phyloP scores from a whole-genome alignment of 306 rosid species.

The Prunus fruticosa region DNA sequence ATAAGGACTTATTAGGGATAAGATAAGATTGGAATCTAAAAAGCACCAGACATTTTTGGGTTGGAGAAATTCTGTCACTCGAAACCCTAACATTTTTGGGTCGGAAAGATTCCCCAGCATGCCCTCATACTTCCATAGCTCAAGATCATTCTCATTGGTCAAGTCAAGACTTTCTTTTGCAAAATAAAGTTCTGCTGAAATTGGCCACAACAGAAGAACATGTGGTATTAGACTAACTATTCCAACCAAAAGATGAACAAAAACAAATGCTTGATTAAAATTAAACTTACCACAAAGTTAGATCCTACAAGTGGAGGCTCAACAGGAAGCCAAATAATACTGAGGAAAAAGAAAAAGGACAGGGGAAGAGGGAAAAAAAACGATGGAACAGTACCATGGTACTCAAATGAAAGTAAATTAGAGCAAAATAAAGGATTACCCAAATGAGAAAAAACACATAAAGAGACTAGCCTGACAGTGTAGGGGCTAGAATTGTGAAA shows the following conservation, averaged over 20 bases:
- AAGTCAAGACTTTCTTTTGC: not conserved
- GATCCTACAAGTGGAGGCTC: not conserved
- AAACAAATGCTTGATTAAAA: not conserved
- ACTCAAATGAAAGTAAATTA: not conserved
- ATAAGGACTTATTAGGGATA: not conserved
- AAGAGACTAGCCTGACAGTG: not conserved
- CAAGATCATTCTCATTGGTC: not conserved
- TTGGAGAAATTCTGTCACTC: conserved; percentile 52
- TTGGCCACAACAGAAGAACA: not conserved
- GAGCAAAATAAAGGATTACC: not conserved
- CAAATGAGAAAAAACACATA: conserved; percentile 2
- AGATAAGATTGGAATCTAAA: conserved; percentile 45
- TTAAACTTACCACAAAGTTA: not conserved
- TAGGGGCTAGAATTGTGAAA: not conserved
- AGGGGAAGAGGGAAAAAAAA: not conserved
- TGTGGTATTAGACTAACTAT: not conserved
- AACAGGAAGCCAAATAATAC: not conserved
- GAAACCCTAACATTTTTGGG: conserved; percentile 54
- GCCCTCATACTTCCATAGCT: not conserved
- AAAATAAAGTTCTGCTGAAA: not conserved
- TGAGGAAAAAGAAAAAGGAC: not conserved
- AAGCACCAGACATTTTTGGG: conserved; percentile 52
- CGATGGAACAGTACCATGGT: not conserved
- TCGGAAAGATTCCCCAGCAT: conserved; percentile 8
- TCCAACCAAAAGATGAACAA: not conserved